Base-by-base conservation (phyloP, 768 basidiomycete genomes). In the Gloeophyllum trabeum region DNA sequence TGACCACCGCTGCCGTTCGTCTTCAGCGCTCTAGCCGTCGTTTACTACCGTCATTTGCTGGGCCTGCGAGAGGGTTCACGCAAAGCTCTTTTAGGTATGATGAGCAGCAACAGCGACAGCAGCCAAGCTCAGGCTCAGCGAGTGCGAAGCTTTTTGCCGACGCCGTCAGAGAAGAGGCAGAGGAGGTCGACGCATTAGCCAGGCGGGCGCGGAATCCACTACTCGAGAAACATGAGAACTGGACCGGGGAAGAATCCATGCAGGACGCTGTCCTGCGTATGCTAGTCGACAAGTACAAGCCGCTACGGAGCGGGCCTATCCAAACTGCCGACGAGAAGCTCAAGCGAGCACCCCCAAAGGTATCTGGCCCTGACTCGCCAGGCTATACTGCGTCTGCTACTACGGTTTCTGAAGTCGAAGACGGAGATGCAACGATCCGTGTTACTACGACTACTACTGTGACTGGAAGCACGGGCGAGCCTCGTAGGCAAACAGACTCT, bases 231-330 rank as follows among this genome's bases (percentile, higher is more conserved):
- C 63, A 80, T 24, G 65, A 72, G 43, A 80, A 87, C 54, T 89
- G 85, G 88, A 73, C 72, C 1, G 85, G 85, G 0, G 83, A 90
- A 7, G 88, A 90, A 57, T 65, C 69, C 5, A 65, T 75, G 1
- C 63, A 76, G 41, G 79, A 85, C 60, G 71, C 78, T 0, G 79
- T 91, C 1, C 64, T 88, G 14, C 73, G 87, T 18, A 91, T 93
- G 85, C 69, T 91, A 4, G 70, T 89, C 24, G 88, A 91, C 64
- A 83, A 86, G 55, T 80, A 90, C 64, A 89, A 84, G 58, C 86
- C 88, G 1, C 59, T 89, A 24, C 70, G 84, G n/a, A 70, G 65
- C 6, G 78, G 75, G 6, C 55, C 61, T 7, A 69, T 83, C 34
- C 59, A 65, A 46, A 67, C 71, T 1, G 81, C 82, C 4, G 82